These are phyloP conservation scores for Trichodelitschia bisporula DNA, from an alignment of 495 filamentous ascomycete species.

Conservation along the genomic window DNA sequence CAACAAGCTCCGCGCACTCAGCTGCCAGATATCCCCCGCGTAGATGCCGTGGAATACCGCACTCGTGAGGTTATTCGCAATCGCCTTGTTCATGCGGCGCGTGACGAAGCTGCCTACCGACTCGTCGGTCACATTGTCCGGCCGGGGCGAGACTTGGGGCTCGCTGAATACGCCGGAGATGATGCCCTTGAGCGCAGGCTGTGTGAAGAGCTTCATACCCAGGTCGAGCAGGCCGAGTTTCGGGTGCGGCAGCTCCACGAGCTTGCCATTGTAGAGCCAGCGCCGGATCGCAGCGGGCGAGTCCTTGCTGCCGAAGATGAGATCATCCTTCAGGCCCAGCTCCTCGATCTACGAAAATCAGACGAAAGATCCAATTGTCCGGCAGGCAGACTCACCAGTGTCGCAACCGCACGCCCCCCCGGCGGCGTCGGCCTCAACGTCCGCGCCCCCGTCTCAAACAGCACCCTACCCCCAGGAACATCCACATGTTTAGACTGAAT, in stretches of 20 bases:
- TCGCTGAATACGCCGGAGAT: conserved; percentile 26
- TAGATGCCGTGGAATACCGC: conserved; percentile 76
- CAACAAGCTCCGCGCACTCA: conserved; percentile 44
- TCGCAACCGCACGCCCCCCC: conserved; percentile 24
- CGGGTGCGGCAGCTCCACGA: conserved; percentile 54
- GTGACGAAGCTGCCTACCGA: conserved; percentile 46
- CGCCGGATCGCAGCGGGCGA: conserved; percentile 31
- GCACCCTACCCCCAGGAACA: conserved; percentile 31
- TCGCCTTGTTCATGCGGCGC: conserved; percentile 24
- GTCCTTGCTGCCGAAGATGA: conserved; percentile 29
- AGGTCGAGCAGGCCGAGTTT: not conserved
- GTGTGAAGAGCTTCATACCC: not conserved
- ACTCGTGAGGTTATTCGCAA: conserved; percentile 55
- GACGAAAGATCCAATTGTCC: conserved; percentile 2
- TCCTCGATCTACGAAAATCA: conserved; percentile 28
- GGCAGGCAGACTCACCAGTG: conserved; percentile 24
- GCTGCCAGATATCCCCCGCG: conserved; percentile 66
- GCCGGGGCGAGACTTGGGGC: conserved; percentile 21
- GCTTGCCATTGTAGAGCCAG: conserved; percentile 81
- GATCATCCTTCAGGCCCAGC: conserved; percentile 32
- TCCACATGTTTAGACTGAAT: conserved; percentile 38
- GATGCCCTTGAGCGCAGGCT: conserved; percentile 6
- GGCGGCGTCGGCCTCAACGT: conserved; percentile 33
- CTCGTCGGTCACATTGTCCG: conserved; percentile 27
- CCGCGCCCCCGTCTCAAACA: conserved; percentile 72